Evolutionary conservation across 768 basidiomycete genomes (phyloP), one percentile per base, ranked within the genome.

Genomic region (Boletus tomentosulus): DNA sequence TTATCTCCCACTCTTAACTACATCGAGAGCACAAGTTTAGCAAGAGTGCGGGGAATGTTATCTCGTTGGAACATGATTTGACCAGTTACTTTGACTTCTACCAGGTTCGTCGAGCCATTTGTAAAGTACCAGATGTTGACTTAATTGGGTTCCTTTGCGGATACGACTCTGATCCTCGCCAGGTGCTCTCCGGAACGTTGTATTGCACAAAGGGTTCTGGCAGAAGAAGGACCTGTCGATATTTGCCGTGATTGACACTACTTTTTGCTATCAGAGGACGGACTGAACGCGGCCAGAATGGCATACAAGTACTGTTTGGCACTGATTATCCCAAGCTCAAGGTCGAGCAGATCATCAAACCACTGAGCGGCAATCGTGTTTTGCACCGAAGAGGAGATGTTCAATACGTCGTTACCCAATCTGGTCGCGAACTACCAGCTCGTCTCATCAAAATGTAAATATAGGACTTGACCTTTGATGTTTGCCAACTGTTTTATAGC

Each of bases 1-100:
- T n/a, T n/a, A n/a, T n/a, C n/a, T n/a, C n/a, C 96, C 95, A n/a
- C 75, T 99, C 25, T 77, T 99, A 38, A 95, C 93, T 11, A 95
- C 92, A 1, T 78, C 79, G 79, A 1, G 97, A 97, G 1, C 89
- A 91, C 65, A 99, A 99, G 74, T 96, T 98, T 69, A 96, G 97
- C 7, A 99, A 99, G 77, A 94, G 90, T 61, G 88, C 91, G 0
- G 95, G 96, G 3, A 98, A 98, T 62, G 96, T 96, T 2, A 73
- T 99, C 1, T 98, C 96, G 90, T 74, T 99, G 35, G 85, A 97
- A 66, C 73, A 80, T 27, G 64, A 72, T 12, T 68, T 89, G 64
- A 98, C 96, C 3, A 90, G 88, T 58, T 79, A 89, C 19, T 90
- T 90, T 60, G 95, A 98, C 58, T 93, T 99, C 63, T 98, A 98